Percentiles rank a stretch among this genome's conserved stretches.
phyloP scores from a whole-genome alignment of 768 basidiomycete genomes.

The Gloeostereum incarnatum region DNA sequence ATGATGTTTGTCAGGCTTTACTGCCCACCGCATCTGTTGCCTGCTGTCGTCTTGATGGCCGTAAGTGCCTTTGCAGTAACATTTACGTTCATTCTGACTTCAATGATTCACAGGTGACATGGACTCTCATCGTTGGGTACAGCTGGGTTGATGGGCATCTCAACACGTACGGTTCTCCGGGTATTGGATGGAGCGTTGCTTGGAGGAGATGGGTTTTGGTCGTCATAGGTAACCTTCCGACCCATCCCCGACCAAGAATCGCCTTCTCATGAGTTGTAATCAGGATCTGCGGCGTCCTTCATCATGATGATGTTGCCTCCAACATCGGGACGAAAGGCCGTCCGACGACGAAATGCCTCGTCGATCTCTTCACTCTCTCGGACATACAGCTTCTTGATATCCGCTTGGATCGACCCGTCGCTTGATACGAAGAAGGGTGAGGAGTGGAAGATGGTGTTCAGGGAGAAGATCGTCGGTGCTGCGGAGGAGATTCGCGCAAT shows the following conservation, averaged over 20 bases:
- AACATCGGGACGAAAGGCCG: conserved; percentile 35
- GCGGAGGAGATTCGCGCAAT: conserved; percentile 23
- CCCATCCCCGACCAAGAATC: no score
- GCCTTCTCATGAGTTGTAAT: not conserved
- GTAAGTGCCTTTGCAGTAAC: conserved; percentile 18
- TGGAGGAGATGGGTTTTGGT: conserved; percentile 45
- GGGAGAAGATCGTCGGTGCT: conserved; percentile 19
- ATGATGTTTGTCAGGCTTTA: conserved; percentile 41
- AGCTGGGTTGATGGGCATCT: conserved; percentile 33
- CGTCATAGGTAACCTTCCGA: conserved; percentile 29
- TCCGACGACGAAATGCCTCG: conserved; percentile 31
- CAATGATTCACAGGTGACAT: conserved; percentile 22
- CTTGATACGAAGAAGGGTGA: conserved; percentile 6
- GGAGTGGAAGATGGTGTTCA: conserved; percentile 17
- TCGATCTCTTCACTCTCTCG: conserved; percentile 28
- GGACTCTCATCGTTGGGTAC: conserved; percentile 25
- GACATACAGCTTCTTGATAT: conserved; percentile 31
- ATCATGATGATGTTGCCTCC: conserved; percentile 47
- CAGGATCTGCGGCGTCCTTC: conserved; percentile 41
- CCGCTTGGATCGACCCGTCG: conserved; percentile 24
- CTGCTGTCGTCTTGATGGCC: conserved; percentile 23
- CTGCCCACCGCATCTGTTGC: conserved; percentile 27
- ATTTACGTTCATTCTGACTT: not conserved
- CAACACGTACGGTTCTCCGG: conserved; percentile 29
- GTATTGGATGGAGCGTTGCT: conserved; percentile 38